Base-by-base conservation (phyloP, 1,284 basidiomycete species). In the Amylostereum chailletii region DNA sequence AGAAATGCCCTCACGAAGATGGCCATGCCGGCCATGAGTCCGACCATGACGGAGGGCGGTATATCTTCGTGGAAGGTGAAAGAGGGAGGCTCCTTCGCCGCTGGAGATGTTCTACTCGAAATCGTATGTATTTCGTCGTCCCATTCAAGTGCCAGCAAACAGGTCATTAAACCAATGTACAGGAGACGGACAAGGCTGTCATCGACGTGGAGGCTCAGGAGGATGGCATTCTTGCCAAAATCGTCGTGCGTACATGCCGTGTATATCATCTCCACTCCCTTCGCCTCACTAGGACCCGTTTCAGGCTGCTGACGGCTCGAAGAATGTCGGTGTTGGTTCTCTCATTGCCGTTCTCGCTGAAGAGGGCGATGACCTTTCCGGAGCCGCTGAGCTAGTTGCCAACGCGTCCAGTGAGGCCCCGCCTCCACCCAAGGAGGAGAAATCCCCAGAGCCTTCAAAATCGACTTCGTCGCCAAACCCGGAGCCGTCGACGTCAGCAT, bases 171-270 rank as follows among this genome's bases (percentile, higher is more conserved):
- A 33, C 47, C 27, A 41, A 49, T 42, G 54, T 46, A 44, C 57
- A 94, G 92, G 94, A 98, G 84, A 98, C 95, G 46, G 94, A 98
- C 83, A 98, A 98, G 79, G 95, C 95, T 11, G 95, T 93, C 40
- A 99, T 99, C 70, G 95, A 99, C 69, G 95, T 99, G 30, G 95
- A 99, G 71, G 93, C 95, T 10, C 93, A 94, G 71, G 95, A 99
- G 46, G 94, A 98, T 59, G 95, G 95, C 63, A 71, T 97, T 54
- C 72, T 99, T 53, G 94, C 89, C 49, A 98, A 97, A 79, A 96
- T 87, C 56, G 81, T 90, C 51, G 84, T 81, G 66, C 49, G 81
- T 31, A 9, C 3, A 37, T 34, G 31, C 2, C 9, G 5, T 7
- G 4, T 29, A 37, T 7, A 27, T 45, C n/a, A 9, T 26, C 3